Percentiles rank a stretch among this genome's conserved stretches.
Conservation (phyloP, 106 monocot species). For the Amphibolis antarctica region DNA sequence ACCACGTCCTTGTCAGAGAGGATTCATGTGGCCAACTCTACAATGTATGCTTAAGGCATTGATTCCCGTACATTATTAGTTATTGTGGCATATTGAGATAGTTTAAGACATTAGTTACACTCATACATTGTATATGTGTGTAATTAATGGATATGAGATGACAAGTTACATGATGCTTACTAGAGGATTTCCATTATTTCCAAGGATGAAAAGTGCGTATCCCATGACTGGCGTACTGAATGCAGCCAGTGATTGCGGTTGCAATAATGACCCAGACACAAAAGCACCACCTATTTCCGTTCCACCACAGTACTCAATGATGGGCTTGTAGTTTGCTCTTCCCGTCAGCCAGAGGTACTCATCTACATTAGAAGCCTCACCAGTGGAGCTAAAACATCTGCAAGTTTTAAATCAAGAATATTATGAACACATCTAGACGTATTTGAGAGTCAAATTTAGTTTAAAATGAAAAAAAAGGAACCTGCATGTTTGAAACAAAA, state of each 20-base stretch:
- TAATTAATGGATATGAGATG: not conserved
- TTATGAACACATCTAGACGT: not conserved
- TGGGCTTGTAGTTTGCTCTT: slow-evolving; percentile 79
- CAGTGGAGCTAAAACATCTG: slow-evolving; percentile 90
- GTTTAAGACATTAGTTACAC: too few species aligned
- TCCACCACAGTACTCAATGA: slow-evolving; percentile 96
- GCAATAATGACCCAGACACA: slow-evolving; percentile 72
- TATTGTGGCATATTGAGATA: too few species aligned
- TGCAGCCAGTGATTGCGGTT: slow-evolving; percentile 73
- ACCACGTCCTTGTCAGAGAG: too few species aligned
- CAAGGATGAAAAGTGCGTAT: slow-evolving; percentile 66
- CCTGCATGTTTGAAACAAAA: not conserved
- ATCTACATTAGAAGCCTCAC: slow-evolving; percentile 86
- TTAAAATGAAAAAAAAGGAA: not conserved
- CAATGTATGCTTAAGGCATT: too few species aligned
- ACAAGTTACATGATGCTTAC: slow-evolving; percentile 32
- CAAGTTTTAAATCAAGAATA: not conserved
- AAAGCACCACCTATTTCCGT: slow-evolving; percentile 96
- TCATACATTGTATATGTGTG: too few species aligned
- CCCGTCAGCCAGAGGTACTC: slow-evolving; percentile 98
- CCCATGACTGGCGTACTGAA: slow-evolving; percentile 98
- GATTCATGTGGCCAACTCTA: too few species aligned
- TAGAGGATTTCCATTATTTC: slow-evolving; percentile 53
- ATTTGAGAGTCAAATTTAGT: not conserved
- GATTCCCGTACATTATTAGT: too few species aligned